Evolutionary conservation across 164 flowering plant species (phyloP), one percentile per base, ranked within the genome.

Genomic region (Vitis rupestris): DNA sequence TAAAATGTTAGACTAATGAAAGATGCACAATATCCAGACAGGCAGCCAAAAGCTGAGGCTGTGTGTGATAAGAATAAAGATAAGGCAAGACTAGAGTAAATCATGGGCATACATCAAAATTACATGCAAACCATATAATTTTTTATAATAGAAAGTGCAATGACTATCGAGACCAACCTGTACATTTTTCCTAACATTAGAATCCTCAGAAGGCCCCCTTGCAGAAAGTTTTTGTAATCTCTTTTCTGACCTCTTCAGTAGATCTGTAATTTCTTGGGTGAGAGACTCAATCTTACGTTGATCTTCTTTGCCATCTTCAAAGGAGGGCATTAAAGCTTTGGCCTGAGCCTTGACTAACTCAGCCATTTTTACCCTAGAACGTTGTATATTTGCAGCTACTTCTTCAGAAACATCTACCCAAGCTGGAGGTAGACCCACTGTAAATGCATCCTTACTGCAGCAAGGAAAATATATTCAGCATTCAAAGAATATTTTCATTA

Each of bases 341-440:
- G 86, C 87, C 80, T 95, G 97, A 81, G 96, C 97, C 81, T 87
- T 95, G 61, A 80, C 79, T 70, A 95, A 69, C 78, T 91, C 98
- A 13, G 81, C 82, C 94, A 95, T 91, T 79, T 95, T 95, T 6
- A 72, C 72, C 47, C 85, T 78, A 52, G 88, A 91, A 67, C 80
- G 91, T 63, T 90, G 97, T 64, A 95, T 79, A 82, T 90, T 82
- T 44, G 82, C 82, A 19, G 94, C 68, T 70, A 95, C 84, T 78
- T 93, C 98, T 82, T 95, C 99, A 50, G 96, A 95, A 14, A 85
- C 81, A 86, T 95, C 99, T 68, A 95, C 99, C 99, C 99, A 94
- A 80, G 88, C 92, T 73, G 99, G 99, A 68, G 99, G 99, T 67
- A 94, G 76, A 74, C 97, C 99, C 30, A 91, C 84, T 53, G 92